Evolutionary conservation across 169 alveolate species (phyloP).

Genomic region (Perkinsus marinus): DNA sequence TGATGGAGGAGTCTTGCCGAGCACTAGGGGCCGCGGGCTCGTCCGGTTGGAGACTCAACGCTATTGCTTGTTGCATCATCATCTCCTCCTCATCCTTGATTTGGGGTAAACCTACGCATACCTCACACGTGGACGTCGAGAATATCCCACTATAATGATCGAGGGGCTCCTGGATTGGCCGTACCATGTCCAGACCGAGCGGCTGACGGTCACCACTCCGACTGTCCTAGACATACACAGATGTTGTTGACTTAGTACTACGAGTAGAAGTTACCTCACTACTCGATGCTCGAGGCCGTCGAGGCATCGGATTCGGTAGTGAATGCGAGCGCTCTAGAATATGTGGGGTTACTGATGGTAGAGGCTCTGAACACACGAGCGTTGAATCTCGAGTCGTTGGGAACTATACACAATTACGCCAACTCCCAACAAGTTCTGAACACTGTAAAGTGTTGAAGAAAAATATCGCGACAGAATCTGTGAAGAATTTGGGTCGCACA

Average conservation of each 20-base stretch:
- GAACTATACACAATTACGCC: background rate
- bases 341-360: background rate
- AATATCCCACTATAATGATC: background rate
- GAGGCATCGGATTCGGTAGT: background rate
- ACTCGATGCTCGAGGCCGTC: background rate
- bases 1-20: background rate
- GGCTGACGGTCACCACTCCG: background rate
- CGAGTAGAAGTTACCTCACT: background rate
- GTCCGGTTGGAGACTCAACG: background rate
- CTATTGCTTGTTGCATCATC: background rate
- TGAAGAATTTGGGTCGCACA: slow-evolving; percentile 44
- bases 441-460: slow-evolving; percentile 13
- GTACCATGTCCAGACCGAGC: background rate
- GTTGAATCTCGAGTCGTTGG: background rate
- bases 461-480: slow-evolving; percentile 17
- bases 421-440: background rate
- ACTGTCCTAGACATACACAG: background rate
- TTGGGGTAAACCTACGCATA: background rate
- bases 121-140: background rate
- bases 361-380: background rate
- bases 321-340: background rate
- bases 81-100: background rate
- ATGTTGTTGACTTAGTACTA: background rate
- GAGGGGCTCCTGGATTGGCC: background rate
- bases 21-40: background rate